Conservation (phyloP, 805 yeast species). For the Lipomyces chichibuensis region DNA sequence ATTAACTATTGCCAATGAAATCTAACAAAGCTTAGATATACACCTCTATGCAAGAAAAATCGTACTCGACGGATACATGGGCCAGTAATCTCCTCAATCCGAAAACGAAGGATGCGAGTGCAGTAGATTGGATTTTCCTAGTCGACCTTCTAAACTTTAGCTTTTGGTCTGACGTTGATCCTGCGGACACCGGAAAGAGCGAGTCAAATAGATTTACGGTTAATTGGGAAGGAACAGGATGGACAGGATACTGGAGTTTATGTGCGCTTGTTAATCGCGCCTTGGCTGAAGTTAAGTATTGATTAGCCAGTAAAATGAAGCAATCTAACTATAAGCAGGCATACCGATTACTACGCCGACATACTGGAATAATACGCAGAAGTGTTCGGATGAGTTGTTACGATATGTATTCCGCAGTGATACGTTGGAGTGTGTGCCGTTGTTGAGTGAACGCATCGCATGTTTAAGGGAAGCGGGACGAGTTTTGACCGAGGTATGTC, state of each 20-base stretch:
- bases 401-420: slow-evolving; percentile 43
- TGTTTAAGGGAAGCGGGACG: slow-evolving; percentile 47
- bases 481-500: slow-evolving; percentile 34
- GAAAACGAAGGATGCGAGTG: slow-evolving; percentile 6
- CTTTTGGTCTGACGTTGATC: slow-evolving; percentile 49
- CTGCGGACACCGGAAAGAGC: slow-evolving; percentile 41
- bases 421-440: slow-evolving; percentile 44
- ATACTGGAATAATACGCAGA: slow-evolving; percentile 44
- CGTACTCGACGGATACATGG: slow-evolving; percentile 47
- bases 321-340: slow-evolving; percentile 28
- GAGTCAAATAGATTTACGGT: slow-evolving; percentile 45
- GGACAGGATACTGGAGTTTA: slow-evolving; percentile 53
- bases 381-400: slow-evolving; percentile 38
- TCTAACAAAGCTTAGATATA: slow-evolving; percentile 28
- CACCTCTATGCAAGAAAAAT: slow-evolving; percentile 38
- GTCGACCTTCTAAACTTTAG: slow-evolving; percentile 51
- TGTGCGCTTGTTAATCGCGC: slow-evolving; percentile 51
- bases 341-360: slow-evolving; percentile 46
- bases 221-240: slow-evolving; percentile 41
- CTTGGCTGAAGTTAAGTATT: slow-evolving; percentile 40
- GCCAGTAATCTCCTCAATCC: slow-evolving; percentile 46
- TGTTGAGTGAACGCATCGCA: slow-evolving; percentile 43
- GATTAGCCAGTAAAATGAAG: no score
- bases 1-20: not conserved
- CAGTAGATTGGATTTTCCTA: slow-evolving; percentile 49